A percentile compares a stretch with the other conserved stretches of the same genome.
Conservation (phyloP, 1,284 basidiomycete species). For the Apiotrichum veenhuisii region DNA sequence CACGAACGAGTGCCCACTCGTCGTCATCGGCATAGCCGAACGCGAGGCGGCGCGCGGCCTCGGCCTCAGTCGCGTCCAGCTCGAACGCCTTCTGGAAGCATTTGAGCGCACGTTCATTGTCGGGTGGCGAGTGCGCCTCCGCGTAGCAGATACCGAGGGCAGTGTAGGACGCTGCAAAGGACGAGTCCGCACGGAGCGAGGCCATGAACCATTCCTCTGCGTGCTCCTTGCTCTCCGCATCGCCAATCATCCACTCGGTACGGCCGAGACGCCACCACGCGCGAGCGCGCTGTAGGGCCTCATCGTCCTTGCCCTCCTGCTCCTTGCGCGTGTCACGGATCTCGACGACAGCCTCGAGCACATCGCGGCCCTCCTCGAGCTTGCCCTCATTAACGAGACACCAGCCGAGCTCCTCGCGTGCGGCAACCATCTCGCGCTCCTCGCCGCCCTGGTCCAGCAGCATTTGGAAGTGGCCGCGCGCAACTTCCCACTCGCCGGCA, state of each 20-base stretch:
- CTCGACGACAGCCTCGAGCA: constrained; percentile 61
- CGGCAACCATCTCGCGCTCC: constrained; percentile 58
- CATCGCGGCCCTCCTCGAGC: constrained; percentile 56
- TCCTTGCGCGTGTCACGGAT: constrained; percentile 58
- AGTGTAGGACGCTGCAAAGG: constrained; percentile 88
- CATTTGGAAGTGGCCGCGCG: constrained; percentile 60
- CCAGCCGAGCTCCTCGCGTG: constrained; percentile 82
- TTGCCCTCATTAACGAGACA: constrained; percentile 64
- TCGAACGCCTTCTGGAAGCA: constrained; percentile 99
- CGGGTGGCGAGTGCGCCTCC: constrained; percentile 66
- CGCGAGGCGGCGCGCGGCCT: constrained; percentile 78
- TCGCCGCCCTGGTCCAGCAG: constrained; percentile 48
- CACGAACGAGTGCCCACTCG: constrained; percentile 94
- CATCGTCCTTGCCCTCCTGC: constrained; percentile 53
- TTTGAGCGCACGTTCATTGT: constrained; percentile 80
- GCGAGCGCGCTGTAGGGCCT: constrained; percentile 57
- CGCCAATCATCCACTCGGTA: constrained; percentile 68
- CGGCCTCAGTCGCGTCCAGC: constrained; percentile 80
- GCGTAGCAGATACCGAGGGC: constrained; percentile 88
- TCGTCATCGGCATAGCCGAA: constrained; percentile 86
- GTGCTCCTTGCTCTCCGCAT: constrained; percentile 54
- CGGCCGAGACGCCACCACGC: constrained; percentile 80
- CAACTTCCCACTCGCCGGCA: constrained; percentile 66
- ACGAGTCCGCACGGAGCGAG: constrained; percentile 69
- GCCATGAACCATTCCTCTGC: constrained; percentile 79